Evolutionary conservation across 2,329 filamentous ascomycete species (phyloP), one percentile per base, ranked within the genome.

Genomic region (Parastagonospora nodorum): DNA sequence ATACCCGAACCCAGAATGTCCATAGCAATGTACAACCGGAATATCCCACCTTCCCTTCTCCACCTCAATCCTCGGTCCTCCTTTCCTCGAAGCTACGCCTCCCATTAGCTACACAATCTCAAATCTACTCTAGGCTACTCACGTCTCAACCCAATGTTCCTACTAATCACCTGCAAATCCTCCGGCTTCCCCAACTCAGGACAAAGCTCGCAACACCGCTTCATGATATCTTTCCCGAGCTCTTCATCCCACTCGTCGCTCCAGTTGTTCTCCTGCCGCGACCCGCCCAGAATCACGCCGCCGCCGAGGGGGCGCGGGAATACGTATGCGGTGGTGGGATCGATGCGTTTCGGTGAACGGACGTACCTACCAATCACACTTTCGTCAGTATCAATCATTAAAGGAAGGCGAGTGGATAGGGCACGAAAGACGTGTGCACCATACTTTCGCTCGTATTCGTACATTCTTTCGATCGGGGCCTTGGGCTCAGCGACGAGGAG

Each of bases 211-310:
- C 89, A 80, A 29, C 83, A 82, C 15, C 90, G 82, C 74, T 85
- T 84, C 88, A 96, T 92, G 68, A 96, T 96, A n/a, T 91, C 82
- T 44, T 82, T 74, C 0, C 92, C 90, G 5, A 92, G 79, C 65
- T 89, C 88, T 0, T 87, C 86, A 63, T 96, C 92, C 5, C 88
- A 86, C 57, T 88, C 82, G 28, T 85, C 82, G 60, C 92, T 89
- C 91, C 90, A 96, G 65, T 88, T 88, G 37, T 86, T 83, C 61
- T 88, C 85, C 70, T 92, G 86, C 61, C 94, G 89, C 38, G 87
- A 92, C 1, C 92, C 92, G 19, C 92, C 92, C 1, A 96, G 78
- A 33, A 96, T 82, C 0, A 90, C 93, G 11, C 92, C 92, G 16
- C 92, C 92, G n/a, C 86, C 83, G 5, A 74, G 66, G 1, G 73